These are phyloP conservation scores for Lactarius pseudohatsudake DNA, from an alignment of 768 basidiomycete species.

Conservation along the genomic window DNA sequence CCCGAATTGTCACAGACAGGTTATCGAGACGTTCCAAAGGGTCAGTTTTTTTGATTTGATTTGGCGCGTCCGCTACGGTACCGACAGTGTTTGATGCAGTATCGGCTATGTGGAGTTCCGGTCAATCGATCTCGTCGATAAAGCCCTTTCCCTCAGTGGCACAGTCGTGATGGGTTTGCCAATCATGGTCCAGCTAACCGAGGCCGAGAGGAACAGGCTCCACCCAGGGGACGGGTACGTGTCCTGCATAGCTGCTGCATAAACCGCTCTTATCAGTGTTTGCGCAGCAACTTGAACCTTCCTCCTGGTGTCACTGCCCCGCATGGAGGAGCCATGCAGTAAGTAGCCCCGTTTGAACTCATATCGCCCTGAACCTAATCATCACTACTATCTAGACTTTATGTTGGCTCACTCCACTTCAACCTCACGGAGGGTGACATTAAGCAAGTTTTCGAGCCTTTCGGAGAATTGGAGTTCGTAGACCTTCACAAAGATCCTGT, in stretches of 20 bases:
- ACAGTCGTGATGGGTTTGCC: conserved; percentile 98
- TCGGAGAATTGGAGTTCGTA: conserved; percentile 97
- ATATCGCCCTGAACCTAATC: conserved; percentile 14
- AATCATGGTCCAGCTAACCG: conserved; percentile 94
- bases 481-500: conserved; percentile 94
- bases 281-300: conserved; percentile 67
- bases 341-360: conserved; percentile 41
- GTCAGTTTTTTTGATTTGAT: conserved; percentile 49
- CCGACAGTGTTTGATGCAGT: conserved; percentile 35
- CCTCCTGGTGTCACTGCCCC: conserved; percentile 82
- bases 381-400: conserved; percentile 58
- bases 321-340: conserved; percentile 75
- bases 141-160: conserved; percentile 85
- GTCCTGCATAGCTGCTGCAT: neutral
- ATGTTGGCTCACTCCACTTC: conserved; percentile 96
- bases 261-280: conserved; percentile 22
- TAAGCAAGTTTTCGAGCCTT: conserved; percentile 98
- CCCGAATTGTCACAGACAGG: conserved; percentile 93
- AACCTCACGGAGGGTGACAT: conserved; percentile 96
- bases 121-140: conserved; percentile 85
- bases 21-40: conserved; percentile 97
- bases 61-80: neutral
- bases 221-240: conserved; percentile 86
- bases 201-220: conserved; percentile 90
- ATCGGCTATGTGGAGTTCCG: conserved; percentile 99